Conservation (phyloP, 768 basidiomycete genomes). For the Clathrus columnatus region DNA sequence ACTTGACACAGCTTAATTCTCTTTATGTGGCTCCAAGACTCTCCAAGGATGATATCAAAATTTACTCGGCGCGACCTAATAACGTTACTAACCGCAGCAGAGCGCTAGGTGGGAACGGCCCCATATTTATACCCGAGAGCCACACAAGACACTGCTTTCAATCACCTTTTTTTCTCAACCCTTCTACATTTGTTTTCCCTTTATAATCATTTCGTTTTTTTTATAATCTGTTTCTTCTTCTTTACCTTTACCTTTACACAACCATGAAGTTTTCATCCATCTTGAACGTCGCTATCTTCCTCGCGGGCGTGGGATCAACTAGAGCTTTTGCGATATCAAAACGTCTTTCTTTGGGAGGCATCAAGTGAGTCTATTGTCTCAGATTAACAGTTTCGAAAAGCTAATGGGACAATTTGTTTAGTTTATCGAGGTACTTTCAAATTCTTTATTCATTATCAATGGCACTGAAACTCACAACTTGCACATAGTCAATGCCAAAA, state of each 20-base stretch:
- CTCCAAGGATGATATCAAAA: too few relatives aligned
- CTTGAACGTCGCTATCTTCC: slow-evolving; percentile 17
- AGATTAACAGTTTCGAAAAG: neutral
- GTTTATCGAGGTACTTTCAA: neutral
- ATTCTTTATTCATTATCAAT: neutral
- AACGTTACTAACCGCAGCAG: too few relatives aligned
- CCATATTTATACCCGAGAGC: too few relatives aligned
- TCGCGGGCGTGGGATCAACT: slow-evolving; percentile 27
- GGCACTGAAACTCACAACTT: neutral
- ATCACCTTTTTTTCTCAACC: neutral
- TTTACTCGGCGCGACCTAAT: too few relatives aligned
- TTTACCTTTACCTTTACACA: too few relatives aligned
- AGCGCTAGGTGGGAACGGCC: too few relatives aligned
- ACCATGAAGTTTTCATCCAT: neutral
- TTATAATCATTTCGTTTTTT: neutral
- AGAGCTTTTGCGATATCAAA: slow-evolving; percentile 35
- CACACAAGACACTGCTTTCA: neutral
- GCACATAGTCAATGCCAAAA: slow-evolving; percentile 32
- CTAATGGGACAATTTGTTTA: neutral
- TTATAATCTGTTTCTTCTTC: too few relatives aligned
- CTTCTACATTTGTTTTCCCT: neutral
- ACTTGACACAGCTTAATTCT: too few relatives aligned
- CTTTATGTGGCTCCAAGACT: too few relatives aligned
- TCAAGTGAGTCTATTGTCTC: neutral
- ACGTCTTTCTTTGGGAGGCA: neutral